Percentiles rank a stretch among this genome's conserved stretches.
These are phyloP conservation scores for Lotus japonicus DNA, from an alignment of 306 rosid genomes.

Conservation along the genomic window DNA sequence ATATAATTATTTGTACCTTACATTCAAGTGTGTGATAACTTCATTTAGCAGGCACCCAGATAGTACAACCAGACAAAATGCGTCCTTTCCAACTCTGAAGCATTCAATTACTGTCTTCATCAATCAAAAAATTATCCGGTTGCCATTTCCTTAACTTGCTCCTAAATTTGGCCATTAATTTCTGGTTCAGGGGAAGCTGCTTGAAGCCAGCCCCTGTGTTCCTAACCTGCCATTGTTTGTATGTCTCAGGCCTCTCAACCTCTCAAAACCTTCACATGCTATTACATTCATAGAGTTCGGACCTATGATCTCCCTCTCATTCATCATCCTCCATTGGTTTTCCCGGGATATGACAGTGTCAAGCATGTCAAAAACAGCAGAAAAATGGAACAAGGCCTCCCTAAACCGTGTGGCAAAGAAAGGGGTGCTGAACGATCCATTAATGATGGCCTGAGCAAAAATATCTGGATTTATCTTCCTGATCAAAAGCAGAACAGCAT, in stretches of 20 bases:
- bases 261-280: slow-evolving; percentile 74
- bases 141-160: no score
- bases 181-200: slow-evolving; percentile 49
- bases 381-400: slow-evolving; percentile 72
- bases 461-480: slow-evolving; percentile 61
- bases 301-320: slow-evolving; percentile 59
- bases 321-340: slow-evolving; percentile 44
- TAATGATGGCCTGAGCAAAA: slow-evolving; percentile 59
- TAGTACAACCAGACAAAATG: slow-evolving; percentile 45
- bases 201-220: slow-evolving; percentile 67
- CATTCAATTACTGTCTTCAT: slow-evolving; percentile 66
- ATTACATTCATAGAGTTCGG: slow-evolving; percentile 62
- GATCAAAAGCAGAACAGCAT: slow-evolving; percentile 53
- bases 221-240: slow-evolving; percentile 78
- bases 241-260: slow-evolving; percentile 86
- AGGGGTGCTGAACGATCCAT: slow-evolving; percentile 70
- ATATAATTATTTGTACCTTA: no score
- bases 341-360: slow-evolving; percentile 54
- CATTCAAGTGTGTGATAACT: neutral
- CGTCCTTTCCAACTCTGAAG: slow-evolving; percentile 89
- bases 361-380: slow-evolving; percentile 67
- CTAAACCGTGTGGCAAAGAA: slow-evolving; percentile 65
- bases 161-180: slow-evolving; percentile 16
- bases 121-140: slow-evolving; percentile 35
- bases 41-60: slow-evolving; percentile 60